These are phyloP conservation scores for Batrachochytrium dendrobatidis DNA, from an alignment of 371 early-diverging fungal genomes.

Conservation along the genomic window DNA sequence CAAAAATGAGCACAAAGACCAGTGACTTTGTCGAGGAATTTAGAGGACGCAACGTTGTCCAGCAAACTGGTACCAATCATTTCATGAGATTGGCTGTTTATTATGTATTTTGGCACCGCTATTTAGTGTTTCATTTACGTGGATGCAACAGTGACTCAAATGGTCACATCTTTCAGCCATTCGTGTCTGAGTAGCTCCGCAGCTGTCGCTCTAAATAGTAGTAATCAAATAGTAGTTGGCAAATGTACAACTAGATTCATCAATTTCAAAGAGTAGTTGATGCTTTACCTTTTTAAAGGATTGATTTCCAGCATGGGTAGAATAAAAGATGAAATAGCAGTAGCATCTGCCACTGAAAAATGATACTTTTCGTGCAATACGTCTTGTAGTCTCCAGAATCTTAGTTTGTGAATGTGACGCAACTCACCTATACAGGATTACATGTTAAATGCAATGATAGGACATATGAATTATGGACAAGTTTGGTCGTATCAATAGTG, in stretches of 20 bases:
- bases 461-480: too few relatives aligned
- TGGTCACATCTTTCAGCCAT: conserved; percentile 20
- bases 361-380: conserved; percentile 81
- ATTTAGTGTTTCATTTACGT: too few relatives aligned
- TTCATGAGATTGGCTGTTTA: too few relatives aligned
- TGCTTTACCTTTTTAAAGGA: conserved; percentile 32
- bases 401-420: conserved; percentile 74
- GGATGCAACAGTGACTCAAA: conserved; percentile 2
- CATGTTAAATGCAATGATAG: too few relatives aligned
- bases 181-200: conserved; percentile 24
- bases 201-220: conserved; percentile 21
- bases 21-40: too few relatives aligned
- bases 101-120: too few relatives aligned
- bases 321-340: conserved; percentile 34
- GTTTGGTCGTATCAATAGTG: too few relatives aligned
- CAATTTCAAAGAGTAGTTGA: background rate
- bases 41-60: conserved; percentile 11
- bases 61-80: too few relatives aligned
- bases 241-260: background rate
- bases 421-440: too few relatives aligned
- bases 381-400: conserved; percentile 72
- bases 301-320: conserved; percentile 37
- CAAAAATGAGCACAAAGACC: too few relatives aligned
- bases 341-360: conserved; percentile 28
- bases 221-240: background rate